Percentiles rank a stretch among this genome's conserved stretches.
Conservation (phyloP, 345 rosid genomes). For the Microcos paniculata region DNA sequence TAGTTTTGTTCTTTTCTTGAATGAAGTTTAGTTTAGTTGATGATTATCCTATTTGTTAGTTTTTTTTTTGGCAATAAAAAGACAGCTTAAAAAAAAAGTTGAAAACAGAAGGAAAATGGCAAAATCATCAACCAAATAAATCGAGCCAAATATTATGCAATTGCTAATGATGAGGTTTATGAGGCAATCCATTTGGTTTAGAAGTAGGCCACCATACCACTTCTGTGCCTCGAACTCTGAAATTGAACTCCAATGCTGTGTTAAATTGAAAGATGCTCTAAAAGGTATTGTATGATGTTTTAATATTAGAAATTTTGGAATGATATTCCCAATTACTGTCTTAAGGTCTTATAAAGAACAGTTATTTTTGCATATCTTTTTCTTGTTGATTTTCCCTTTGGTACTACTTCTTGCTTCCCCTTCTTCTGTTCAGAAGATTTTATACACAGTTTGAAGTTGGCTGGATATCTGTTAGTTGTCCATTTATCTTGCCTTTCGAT, state of each 20-base stretch:
- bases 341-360: neutral
- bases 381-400: neutral
- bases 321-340: neutral
- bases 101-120: too few species aligned
- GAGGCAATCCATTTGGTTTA: neutral
- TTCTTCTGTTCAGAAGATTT: neutral
- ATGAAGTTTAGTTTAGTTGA: too few species aligned
- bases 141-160: too few species aligned
- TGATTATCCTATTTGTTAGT: too few species aligned
- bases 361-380: neutral
- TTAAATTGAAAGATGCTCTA: neutral
- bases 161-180: neutral
- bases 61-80: too few species aligned
- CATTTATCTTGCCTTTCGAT: neutral
- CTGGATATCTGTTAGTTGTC: neutral
- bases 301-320: neutral
- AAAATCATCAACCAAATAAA: too few species aligned
- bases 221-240: neutral
- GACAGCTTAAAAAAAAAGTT: too few species aligned
- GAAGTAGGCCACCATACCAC: neutral
- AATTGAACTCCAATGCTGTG: neutral
- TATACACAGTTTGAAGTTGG: neutral
- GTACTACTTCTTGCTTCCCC: neutral
- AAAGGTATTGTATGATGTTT: neutral
- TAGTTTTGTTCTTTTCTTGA: neutral